Evolutionary conservation across 345 rosid genomes (phyloP).

Genomic region (Gossypium sturtianum): DNA sequence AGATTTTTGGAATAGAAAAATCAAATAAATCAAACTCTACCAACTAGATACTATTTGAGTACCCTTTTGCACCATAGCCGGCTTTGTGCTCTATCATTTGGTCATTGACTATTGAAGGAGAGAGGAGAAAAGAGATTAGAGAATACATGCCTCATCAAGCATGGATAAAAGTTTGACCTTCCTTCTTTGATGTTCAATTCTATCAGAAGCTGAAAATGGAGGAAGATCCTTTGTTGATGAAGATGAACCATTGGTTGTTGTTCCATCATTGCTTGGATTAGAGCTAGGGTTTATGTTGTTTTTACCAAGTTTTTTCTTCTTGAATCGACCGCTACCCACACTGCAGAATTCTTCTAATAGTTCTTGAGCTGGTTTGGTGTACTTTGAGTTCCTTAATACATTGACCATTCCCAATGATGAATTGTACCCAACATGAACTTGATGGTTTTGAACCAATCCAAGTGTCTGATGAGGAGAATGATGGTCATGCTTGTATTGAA

Average conservation of each 20-base stretch:
- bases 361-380: slow-evolving; percentile 70
- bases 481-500: slow-evolving; percentile 33
- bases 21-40: slow-evolving; percentile 31
- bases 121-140: slow-evolving; percentile 7
- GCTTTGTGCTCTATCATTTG: slow-evolving; percentile 26
- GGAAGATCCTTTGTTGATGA: slow-evolving; percentile 52
- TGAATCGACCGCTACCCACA: slow-evolving; percentile 76
- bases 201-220: slow-evolving; percentile 70
- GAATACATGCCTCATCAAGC: slow-evolving; percentile 97
- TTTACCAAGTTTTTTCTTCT: slow-evolving; percentile 48
- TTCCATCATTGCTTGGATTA: slow-evolving; percentile 27
- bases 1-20: background rate
- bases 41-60: slow-evolving; percentile 34
- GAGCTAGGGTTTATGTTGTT: slow-evolving; percentile 63
- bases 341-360: slow-evolving; percentile 91
- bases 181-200: slow-evolving; percentile 93
- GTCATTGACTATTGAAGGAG: slow-evolving; percentile 26
- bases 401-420: slow-evolving; percentile 55
- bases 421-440: slow-evolving; percentile 42
- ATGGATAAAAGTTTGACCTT: slow-evolving; percentile 88
- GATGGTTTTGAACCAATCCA: slow-evolving; percentile 33
- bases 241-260: slow-evolving; percentile 28
- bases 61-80: slow-evolving; percentile 49
- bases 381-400: slow-evolving; percentile 70
- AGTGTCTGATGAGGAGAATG: slow-evolving; percentile 21